Base-by-base conservation (phyloP, 306 rosid genomes). In the Gastrolobium bilobum region DNA sequence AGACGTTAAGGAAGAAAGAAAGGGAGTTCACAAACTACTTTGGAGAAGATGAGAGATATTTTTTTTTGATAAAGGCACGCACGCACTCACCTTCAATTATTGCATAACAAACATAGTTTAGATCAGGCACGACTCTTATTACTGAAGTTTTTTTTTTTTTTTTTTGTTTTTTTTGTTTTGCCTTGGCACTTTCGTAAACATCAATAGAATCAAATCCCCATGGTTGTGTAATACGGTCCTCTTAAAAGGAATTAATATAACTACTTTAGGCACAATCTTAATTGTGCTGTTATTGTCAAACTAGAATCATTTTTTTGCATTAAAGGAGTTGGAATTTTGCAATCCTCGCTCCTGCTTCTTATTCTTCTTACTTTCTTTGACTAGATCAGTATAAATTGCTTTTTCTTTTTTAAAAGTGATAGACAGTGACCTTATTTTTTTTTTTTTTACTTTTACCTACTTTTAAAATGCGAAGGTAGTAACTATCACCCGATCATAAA, bases 221-320 rank as follows among this genome's bases (percentile, higher is more conserved):
- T 81, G 61, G 54, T 1, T 40, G 70, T 60, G 68, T 67, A 73
- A 52, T 11, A 59, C 44, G 7, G 64, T 79, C 80, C 78, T 79
- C 73, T 73, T 30, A 42, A 75, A 68, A 74, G 81, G 77, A 79
- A 68, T 79, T 74, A 68, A 47, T 4, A 13, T 20, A 46, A 68
- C 78, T 57, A 63, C 82, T 84, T 75, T 72, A 77, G 35, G 66
- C 77, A 66, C 46, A 44, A 34, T 68, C 69, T 84, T 83, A 71
- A 80, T 70, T 70, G 67, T 65, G 52, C 5, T 63, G 84, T 80
- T 79, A 29, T 13, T 63, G 43, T 81, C 83, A 62, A 79, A 62
- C 44, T 40, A 75, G 82, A 79, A 70, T 82, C 80, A 2, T 64
- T 77, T 20, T 20, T 20, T 20, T 68, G 62, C 54, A 69, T 8